phyloP scores from a whole-genome alignment of 805 yeast genomes.

The Kockiozyma suomiensis region DNA sequence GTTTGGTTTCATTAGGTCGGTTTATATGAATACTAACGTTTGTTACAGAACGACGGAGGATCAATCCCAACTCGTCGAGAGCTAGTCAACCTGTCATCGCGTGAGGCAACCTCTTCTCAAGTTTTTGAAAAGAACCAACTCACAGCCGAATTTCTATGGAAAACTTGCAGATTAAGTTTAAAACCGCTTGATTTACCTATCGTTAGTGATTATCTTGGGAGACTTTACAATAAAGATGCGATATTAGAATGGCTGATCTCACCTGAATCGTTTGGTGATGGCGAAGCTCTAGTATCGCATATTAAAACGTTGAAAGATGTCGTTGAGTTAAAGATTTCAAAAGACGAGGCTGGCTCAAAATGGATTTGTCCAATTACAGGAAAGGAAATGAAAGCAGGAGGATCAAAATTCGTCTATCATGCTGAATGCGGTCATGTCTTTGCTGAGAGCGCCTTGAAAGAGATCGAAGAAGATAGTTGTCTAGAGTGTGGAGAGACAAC shows the following conservation, averaged over 20 bases:
- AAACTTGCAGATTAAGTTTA: conserved; percentile 52
- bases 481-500: conserved; percentile 45
- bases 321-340: conserved; percentile 46
- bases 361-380: conserved; percentile 49
- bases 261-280: conserved; percentile 40
- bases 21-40: neutral
- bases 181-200: conserved; percentile 54
- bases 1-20: neutral
- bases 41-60: conserved; percentile 36
- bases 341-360: conserved; percentile 12
- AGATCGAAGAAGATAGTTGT: conserved; percentile 31
- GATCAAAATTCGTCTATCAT: conserved; percentile 49
- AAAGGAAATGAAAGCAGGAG: conserved; percentile 44
- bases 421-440: conserved; percentile 46
- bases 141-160: conserved; percentile 42
- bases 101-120: conserved; percentile 28
- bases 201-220: conserved; percentile 71
- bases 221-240: conserved; percentile 64
- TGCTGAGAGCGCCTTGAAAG: conserved; percentile 33
- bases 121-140: conserved; percentile 28
- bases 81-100: conserved; percentile 31
- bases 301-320: conserved; percentile 50
- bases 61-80: conserved; percentile 37
- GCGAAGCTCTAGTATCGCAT: conserved; percentile 41
- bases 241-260: conserved; percentile 59